These are phyloP conservation scores for Rickenella mellea DNA, from an alignment of 768 basidiomycete species.

Conservation along the genomic window DNA sequence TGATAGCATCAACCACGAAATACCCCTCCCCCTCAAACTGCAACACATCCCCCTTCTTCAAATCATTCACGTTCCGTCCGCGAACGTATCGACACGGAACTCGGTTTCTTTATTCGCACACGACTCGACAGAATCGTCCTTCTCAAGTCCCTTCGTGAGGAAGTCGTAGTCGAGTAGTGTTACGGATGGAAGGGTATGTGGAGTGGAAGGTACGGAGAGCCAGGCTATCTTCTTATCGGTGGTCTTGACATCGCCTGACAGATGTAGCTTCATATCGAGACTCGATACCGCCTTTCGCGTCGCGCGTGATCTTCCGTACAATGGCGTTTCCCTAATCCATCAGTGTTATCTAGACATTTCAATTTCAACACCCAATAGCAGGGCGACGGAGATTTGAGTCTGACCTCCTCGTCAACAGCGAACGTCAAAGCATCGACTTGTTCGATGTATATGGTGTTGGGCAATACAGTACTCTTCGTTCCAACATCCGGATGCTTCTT, in stretches of 20 bases:
- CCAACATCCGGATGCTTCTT: conserved; percentile 96
- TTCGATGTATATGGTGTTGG: conserved; percentile 73
- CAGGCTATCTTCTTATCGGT: conserved; percentile 99
- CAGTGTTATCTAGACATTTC: conserved; percentile 69
- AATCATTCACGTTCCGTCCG: conserved; percentile 73
- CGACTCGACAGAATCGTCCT: conserved; percentile 75
- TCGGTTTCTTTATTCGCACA: conserved; percentile 85
- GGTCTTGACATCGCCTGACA: conserved; percentile 96
- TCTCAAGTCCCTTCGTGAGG: conserved; percentile 95
- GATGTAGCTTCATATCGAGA: conserved; percentile 77
- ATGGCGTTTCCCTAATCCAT: conserved; percentile 99
- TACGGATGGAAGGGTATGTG: conserved; percentile 45
- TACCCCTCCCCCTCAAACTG: conserved; percentile 99
- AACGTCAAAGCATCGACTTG: conserved; percentile 90
- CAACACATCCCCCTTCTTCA: conserved; percentile 84
- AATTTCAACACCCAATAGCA: no score
- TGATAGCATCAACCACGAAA: conserved; percentile 71
- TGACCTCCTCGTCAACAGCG: conserved; percentile 87
- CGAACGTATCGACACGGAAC: conserved; percentile 74
- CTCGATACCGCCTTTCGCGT: conserved; percentile 48
- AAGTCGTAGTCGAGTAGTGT: conserved; percentile 94
- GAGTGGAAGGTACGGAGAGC: conserved; percentile 57
- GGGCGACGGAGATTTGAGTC: not conserved
- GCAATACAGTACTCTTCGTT: conserved; percentile 81
- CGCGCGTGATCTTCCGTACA: conserved; percentile 56